A percentile compares a stretch with the other conserved stretches of the same genome.
phyloP scores from a whole-genome alignment of 768 basidiomycete species.

The Auricularia cornea region DNA sequence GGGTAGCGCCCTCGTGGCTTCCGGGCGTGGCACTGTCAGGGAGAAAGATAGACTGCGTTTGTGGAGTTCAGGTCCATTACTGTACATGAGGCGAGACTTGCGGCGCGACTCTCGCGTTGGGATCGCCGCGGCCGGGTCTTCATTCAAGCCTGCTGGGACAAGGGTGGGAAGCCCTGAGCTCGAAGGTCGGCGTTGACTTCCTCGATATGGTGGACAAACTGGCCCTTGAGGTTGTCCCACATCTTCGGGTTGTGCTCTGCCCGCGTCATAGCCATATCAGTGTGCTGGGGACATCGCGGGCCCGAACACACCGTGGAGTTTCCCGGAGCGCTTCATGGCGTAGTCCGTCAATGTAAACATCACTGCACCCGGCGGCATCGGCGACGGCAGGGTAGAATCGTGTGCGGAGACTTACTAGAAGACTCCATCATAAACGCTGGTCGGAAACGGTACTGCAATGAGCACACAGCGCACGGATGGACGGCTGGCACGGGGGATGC shows the following conservation, averaged over 20 bases:
- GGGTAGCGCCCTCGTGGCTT: no score
- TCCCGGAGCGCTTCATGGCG: slow-evolving; percentile 50
- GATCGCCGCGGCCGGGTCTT: no score
- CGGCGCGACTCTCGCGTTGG: no score
- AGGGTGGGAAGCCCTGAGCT: slow-evolving; percentile 30
- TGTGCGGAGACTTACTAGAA: slow-evolving; percentile 18
- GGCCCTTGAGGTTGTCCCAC: slow-evolving; percentile 53
- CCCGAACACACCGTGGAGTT: slow-evolving; percentile 45
- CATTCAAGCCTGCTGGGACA: slow-evolving; percentile 1
- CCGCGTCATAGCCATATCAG: neutral
- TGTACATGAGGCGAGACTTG: no score
- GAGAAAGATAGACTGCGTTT: no score
- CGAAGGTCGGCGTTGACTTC: slow-evolving; percentile 45
- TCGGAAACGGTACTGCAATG: neutral
- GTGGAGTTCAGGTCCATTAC: no score
- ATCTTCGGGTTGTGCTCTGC: slow-evolving; percentile 58
- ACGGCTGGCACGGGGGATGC: no score
- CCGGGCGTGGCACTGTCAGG: no score
- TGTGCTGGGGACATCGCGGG: neutral
- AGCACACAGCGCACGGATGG: no score
- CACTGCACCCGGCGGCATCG: slow-evolving; percentile 15
- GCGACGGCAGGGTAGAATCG: slow-evolving; percentile 10
- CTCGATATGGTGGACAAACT: slow-evolving; percentile 51
- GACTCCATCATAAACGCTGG: neutral
- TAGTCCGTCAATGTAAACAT: slow-evolving; percentile 57